Evolutionary conservation across 2,329 filamentous ascomycete genomes (phyloP), one percentile per base, ranked within the genome.

Genomic region (Coniochaeta sp.): DNA sequence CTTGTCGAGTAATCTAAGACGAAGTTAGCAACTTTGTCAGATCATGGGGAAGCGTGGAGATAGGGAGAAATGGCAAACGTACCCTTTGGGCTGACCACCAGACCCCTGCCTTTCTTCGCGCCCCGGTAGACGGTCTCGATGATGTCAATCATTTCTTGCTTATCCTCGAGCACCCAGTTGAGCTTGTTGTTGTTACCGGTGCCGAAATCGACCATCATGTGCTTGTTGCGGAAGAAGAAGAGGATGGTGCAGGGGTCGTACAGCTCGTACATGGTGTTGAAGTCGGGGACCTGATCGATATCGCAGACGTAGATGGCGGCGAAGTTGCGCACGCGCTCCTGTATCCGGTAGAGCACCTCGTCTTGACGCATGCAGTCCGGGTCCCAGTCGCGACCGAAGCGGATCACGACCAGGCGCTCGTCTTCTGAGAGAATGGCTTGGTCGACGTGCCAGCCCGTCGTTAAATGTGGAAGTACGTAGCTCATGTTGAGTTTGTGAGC

Each of bases 141-240:
- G 66, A 99, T 99, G 76, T 99, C 95, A 70, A 99, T 96, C 69
- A 99, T 81, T 78, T 99, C 95, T 74, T 98, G 93, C 78, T 99
- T 98, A 72, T 99, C 93, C 76, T 98, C 93, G 59, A 96, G 80
- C 56, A 96, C 91, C 88, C 91, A 96, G 73, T 97, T 97, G 67
- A 97, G 81, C 75, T 98, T 98, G 75, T 99, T 99, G 76, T 99
- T 99, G 78, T 99, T 96, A 65, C 95, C 95, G 1, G 95, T 99
- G 55, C 93, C 93, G 67, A 97, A 92, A 84, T 98, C 93, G 74
- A 90, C 91, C 90, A 96, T 96, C 86, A 98, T 98, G 77, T 97
- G 92, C 74, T 99, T 99, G 74, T 99, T 99, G 63, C 93, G 86
- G 80, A 93, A 96, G 82, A 96, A 96, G 80, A 81, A 68, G 64